A percentile compares a stretch with the other conserved stretches of the same genome.
These are phyloP conservation scores for Syncephalastrum racemosum DNA, from an alignment of 371 early-diverging fungal genomes.

Conservation along the genomic window DNA sequence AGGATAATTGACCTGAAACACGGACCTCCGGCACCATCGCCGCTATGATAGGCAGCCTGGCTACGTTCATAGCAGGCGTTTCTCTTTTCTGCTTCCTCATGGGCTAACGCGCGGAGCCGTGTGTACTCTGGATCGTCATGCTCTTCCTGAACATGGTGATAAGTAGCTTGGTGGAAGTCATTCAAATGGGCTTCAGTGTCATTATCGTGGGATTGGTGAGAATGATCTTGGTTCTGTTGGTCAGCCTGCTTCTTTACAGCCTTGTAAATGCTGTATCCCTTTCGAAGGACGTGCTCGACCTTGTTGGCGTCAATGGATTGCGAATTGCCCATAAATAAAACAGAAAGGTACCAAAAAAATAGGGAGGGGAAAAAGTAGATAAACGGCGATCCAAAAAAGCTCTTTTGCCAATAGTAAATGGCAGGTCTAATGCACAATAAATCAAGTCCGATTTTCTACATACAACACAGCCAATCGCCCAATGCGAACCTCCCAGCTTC, in stretches of 20 bases:
- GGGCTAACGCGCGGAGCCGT: constrained; percentile 35
- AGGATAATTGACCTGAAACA: background rate
- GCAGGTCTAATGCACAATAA: too few species aligned
- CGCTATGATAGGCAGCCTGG: constrained; percentile 43
- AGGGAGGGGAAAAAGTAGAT: background rate
- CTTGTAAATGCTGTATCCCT: constrained; percentile 30
- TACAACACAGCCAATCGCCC: too few species aligned
- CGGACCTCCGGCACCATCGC: constrained; percentile 42
- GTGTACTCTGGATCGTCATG: constrained; percentile 41
- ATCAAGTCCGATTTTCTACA: too few species aligned
- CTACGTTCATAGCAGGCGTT: constrained; percentile 42
- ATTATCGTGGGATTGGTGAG: constrained; percentile 16
- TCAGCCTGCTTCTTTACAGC: constrained; percentile 21
- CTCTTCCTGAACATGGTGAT: constrained; percentile 16
- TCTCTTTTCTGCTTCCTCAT: constrained; percentile 45
- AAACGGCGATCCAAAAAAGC: background rate
- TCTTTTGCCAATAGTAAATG: too few species aligned
- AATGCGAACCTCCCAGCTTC: too few species aligned
- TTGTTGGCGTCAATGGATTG: constrained; percentile 32
- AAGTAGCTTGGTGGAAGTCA: background rate
- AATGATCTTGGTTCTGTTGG: constrained; percentile 18
- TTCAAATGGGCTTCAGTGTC: background rate
- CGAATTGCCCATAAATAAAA: constrained; percentile 33
- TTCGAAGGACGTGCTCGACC: constrained; percentile 17
- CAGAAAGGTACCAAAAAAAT: background rate